phyloP scores from a whole-genome alignment of 768 basidiomycete species.

The Hemileccinum impolitum region DNA sequence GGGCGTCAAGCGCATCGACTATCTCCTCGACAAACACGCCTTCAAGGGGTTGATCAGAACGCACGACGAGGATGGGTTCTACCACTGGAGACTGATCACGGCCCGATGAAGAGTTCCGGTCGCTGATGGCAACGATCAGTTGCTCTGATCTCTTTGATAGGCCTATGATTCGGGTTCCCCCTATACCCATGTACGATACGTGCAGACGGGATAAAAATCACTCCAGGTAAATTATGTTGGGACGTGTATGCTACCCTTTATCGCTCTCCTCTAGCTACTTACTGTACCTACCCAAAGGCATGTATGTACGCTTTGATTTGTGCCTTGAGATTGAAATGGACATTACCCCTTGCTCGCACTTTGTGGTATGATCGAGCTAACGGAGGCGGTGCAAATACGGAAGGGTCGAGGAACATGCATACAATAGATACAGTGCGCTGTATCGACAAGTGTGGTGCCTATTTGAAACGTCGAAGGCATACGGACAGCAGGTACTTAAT shows the following conservation, averaged over 20 bases:
- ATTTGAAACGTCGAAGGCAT: no score
- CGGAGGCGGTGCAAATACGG: background rate
- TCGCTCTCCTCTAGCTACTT: background rate
- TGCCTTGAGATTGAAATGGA: background rate
- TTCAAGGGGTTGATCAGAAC: constrained; percentile 37
- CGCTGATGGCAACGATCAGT: no score
- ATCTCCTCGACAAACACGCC: constrained; percentile 31
- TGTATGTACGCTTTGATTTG: background rate
- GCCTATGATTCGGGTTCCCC: no score
- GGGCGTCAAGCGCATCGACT: constrained; percentile 41
- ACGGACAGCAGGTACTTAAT: no score
- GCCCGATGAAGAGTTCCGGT: background rate
- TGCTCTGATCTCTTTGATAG: no score
- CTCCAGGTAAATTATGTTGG: background rate
- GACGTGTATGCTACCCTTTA: background rate
- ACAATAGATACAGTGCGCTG: no score
- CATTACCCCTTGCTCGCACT: no score
- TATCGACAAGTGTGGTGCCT: no score
- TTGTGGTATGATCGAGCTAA: no score
- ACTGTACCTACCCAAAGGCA: background rate
- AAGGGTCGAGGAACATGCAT: background rate
- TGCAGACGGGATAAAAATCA: background rate
- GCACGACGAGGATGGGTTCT: constrained; percentile 28
- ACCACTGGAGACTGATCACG: constrained; percentile 30
- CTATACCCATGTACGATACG: constrained; percentile 3